Conservation (phyloP, 106 monocot genomes). For the Allium sativum region DNA sequence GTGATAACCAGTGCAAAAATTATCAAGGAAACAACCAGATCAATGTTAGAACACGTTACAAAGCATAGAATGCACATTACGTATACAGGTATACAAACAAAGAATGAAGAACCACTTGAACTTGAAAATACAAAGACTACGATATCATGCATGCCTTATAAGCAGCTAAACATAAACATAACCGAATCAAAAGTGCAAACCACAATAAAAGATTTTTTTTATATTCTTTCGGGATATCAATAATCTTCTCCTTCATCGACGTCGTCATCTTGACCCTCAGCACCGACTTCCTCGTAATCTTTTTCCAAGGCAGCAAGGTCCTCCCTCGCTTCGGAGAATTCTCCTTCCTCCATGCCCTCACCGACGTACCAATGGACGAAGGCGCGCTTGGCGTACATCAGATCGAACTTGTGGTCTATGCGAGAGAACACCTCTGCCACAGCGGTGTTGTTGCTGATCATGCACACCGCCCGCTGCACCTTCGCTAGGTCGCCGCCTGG, state of each 20-base stretch:
- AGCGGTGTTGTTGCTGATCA: slow-evolving; percentile 94
- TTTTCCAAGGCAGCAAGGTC: slow-evolving; percentile 86
- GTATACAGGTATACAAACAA: no score
- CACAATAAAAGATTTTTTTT: no score
- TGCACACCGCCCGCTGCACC: slow-evolving; percentile 79
- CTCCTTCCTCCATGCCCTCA: slow-evolving; percentile 92
- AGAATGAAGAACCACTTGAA: no score
- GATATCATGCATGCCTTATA: no score
- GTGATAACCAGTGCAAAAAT: no score
- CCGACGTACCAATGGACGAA: slow-evolving; percentile 97
- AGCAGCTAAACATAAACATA: no score
- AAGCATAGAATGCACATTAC: no score
- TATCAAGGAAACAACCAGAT: no score
- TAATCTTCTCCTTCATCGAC: slow-evolving; percentile 18
- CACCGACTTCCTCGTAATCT: slow-evolving; percentile 88
- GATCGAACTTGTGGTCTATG: slow-evolving; percentile 87
- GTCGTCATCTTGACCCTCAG: slow-evolving; percentile 56
- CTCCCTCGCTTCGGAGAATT: slow-evolving; percentile 82
- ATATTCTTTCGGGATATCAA: background rate
- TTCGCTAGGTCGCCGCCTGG: slow-evolving; percentile 77
- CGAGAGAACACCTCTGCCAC: slow-evolving; percentile 91
- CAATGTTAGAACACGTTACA: no score
- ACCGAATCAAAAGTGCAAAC: no score
- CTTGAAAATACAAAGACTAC: no score
- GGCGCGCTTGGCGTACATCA: slow-evolving; percentile 87